phyloP scores from a whole-genome alignment of 1,284 basidiomycete species.

The Meripilus lineatus region DNA sequence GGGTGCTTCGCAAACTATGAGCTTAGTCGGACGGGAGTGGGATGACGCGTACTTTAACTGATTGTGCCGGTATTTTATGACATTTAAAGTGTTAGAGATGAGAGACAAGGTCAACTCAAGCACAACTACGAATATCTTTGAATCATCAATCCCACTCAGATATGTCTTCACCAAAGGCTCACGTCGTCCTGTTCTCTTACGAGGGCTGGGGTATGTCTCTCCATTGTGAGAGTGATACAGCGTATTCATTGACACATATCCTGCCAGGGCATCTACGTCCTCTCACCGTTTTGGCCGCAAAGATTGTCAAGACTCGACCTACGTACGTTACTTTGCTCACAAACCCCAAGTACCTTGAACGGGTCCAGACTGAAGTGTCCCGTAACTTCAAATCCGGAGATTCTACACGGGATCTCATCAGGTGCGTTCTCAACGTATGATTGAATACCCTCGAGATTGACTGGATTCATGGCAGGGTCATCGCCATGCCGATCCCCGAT shows the following conservation, averaged over 20 bases:
- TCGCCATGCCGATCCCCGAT: background rate
- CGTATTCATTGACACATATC: constrained; percentile 2
- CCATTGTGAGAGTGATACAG: too few relatives aligned
- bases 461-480: background rate
- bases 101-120: too few relatives aligned
- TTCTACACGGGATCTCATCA: background rate
- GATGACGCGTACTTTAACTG: too few relatives aligned
- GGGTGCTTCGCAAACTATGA: too few relatives aligned
- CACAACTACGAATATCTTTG: too few relatives aligned
- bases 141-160: too few relatives aligned
- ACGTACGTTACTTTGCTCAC: constrained; percentile 5
- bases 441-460: background rate
- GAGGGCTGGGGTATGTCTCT: constrained; percentile 1
- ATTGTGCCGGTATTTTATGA: too few relatives aligned
- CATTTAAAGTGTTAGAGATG: too few relatives aligned
- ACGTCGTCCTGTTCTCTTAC: background rate
- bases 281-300: background rate
- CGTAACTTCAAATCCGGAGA: background rate
- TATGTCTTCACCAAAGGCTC: too few relatives aligned
- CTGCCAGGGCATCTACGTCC: constrained; percentile 6
- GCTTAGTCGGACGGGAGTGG: too few relatives aligned
- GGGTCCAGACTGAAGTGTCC: constrained; percentile 3
- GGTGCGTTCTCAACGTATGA: background rate
- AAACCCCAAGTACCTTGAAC: background rate
- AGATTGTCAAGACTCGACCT: background rate